phyloP scores from a whole-genome alignment of 73 alveolate species.

The Paramecium octaurelia region DNA sequence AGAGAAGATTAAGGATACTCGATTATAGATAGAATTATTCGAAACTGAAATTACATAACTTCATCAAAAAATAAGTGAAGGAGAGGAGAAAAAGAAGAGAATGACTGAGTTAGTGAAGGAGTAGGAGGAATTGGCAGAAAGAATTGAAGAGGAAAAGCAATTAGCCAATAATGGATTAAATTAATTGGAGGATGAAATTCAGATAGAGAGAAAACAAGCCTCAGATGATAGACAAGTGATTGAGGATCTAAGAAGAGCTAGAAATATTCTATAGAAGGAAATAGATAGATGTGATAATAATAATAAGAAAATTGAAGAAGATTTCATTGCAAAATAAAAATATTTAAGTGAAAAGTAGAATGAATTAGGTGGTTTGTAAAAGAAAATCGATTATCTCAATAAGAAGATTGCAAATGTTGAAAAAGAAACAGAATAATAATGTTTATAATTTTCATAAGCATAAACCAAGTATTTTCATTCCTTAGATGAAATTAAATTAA shows the following conservation, averaged over 20 bases:
- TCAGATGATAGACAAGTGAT: constrained; percentile 77
- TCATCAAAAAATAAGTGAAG: constrained; percentile 18
- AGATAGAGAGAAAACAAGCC: constrained; percentile 69
- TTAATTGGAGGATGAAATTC: constrained; percentile 60
- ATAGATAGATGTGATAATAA: constrained; percentile 77
- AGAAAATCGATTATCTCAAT: constrained; percentile 68
- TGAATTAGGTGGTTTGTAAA: constrained; percentile 67
- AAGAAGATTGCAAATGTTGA: constrained; percentile 65
- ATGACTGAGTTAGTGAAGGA: constrained; percentile 46
- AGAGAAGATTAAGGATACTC: constrained; percentile 14
- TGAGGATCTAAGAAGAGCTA: constrained; percentile 82
- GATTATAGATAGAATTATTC: background rate
- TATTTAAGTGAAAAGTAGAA: constrained; percentile 66
- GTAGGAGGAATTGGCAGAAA: constrained; percentile 28
- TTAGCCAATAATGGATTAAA: constrained; percentile 62
- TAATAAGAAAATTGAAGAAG: constrained; percentile 70
- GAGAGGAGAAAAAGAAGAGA: constrained; percentile 40
- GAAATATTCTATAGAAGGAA: constrained; percentile 77
- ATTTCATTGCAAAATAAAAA: constrained; percentile 65
- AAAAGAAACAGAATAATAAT: constrained; percentile 86
- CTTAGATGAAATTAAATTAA: constrained; percentile 89
- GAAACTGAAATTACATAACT: background rate
- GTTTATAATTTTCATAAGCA: constrained; percentile 86
- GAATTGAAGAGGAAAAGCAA: constrained; percentile 43
- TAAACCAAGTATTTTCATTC: constrained; percentile 83